Conservation (phyloP, 2,329 filamentous ascomycete species). For the Aspergillus quadrilineatus region DNA sequence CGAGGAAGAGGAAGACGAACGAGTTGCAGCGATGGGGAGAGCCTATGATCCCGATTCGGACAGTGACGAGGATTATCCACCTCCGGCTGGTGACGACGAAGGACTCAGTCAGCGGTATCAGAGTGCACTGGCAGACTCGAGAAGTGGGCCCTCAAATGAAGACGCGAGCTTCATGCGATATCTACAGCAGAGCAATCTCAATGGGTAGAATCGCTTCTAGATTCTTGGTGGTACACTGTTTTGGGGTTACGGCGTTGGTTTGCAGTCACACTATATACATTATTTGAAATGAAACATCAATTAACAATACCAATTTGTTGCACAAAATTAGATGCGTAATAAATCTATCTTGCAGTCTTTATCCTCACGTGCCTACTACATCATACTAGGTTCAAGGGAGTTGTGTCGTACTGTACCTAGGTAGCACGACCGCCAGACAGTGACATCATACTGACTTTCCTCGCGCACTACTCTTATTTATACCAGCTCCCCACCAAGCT, state of each 20-base stretch:
- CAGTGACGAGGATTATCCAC: slow-evolving; percentile 57
- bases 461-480: background rate
- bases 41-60: slow-evolving; percentile 40
- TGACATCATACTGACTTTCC: slow-evolving; percentile 7
- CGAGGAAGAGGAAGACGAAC: slow-evolving; percentile 51
- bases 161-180: slow-evolving; percentile 56
- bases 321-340: too few species aligned
- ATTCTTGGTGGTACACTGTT: background rate
- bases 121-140: slow-evolving; percentile 62
- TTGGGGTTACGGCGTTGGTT: slow-evolving; percentile 8
- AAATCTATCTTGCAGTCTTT: background rate
- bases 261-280: background rate
- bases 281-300: background rate
- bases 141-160: slow-evolving; percentile 40
- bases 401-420: background rate
- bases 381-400: background rate
- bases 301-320: too few species aligned
- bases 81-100: slow-evolving; percentile 60
- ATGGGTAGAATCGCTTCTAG: slow-evolving; percentile 20
- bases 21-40: slow-evolving; percentile 33
- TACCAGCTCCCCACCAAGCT: background rate
- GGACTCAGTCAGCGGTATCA: slow-evolving; percentile 75
- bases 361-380: background rate
- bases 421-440: too few species aligned
- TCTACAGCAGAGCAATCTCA: slow-evolving; percentile 40